A percentile compares a stretch with the other conserved stretches of the same genome.
phyloP scores from a whole-genome alignment of 1,284 basidiomycete species.

The Schizophyllum amplum region DNA sequence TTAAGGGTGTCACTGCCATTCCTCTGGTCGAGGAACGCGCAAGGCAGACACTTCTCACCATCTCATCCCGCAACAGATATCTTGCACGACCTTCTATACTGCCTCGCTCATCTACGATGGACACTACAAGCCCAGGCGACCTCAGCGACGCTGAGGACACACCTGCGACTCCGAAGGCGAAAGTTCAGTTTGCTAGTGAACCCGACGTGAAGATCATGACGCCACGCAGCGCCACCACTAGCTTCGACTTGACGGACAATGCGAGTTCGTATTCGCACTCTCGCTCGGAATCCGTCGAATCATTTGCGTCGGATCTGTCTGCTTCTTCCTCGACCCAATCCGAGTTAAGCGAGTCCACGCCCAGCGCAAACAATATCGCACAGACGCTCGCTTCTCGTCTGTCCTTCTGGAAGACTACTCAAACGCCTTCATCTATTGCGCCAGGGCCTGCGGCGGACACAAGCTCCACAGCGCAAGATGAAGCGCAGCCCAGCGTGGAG shows the following conservation, averaged over 20 bases:
- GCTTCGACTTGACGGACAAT: too few relatives aligned
- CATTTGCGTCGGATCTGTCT: conserved; percentile 46
- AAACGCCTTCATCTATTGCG: conserved; percentile 16
- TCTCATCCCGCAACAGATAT: conserved; percentile 39
- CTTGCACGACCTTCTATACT: conserved; percentile 38
- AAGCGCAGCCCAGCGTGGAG: conserved; percentile 37
- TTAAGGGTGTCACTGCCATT: conserved; percentile 60
- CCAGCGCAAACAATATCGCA: conserved; percentile 28
- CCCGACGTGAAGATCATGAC: conserved; percentile 34
- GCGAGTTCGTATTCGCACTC: conserved; percentile 14
- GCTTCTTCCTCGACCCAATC: conserved; percentile 45
- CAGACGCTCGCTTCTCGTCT: conserved; percentile 56
- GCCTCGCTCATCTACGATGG: conserved; percentile 18
- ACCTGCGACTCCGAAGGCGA: conserved; percentile 18
- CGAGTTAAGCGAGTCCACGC: conserved; percentile 35
- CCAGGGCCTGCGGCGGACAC: conserved; percentile 29
- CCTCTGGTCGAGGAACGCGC: conserved; percentile 59
- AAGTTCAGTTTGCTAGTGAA: conserved; percentile 41
- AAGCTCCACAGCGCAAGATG: conserved; percentile 36
- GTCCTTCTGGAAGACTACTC: conserved; percentile 54
- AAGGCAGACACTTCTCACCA: conserved; percentile 35
- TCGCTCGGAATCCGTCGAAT: conserved; percentile 19
- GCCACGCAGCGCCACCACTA: conserved; percentile 20
- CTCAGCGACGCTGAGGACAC: conserved; percentile 4
- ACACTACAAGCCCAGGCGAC: conserved; percentile 13